Evolutionary conservation across 106 monocot genomes (phyloP), one percentile per base, ranked within the genome.

Genomic region (Hemerocallis citrina): DNA sequence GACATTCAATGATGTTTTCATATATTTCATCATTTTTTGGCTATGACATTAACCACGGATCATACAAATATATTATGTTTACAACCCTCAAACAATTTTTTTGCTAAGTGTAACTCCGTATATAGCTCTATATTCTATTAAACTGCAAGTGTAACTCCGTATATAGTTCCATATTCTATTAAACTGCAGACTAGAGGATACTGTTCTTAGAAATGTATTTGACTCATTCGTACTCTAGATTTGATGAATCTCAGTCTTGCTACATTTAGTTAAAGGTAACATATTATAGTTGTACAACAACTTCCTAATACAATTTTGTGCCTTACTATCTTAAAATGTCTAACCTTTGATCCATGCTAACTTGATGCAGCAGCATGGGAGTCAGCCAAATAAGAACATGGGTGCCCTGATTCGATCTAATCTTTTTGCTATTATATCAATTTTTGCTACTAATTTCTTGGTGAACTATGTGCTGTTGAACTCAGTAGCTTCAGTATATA

Each of bases 371-470:
- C 47, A 51, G 39, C 63, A 68, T n/a, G 67, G 62, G 19, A 78
- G 65, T 39, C 22, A 17, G 20, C 5, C 28, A 20, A 66, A 70
- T 54, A 46, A 41, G 15, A 19, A 38, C 32, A 45, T 54, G 36
- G 28, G 36, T 45, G 35, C 62, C 12, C 34, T 61, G 45, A 33
- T 65, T 48, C 74, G 65, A 22, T 57, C 70, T 21, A 49, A 70
- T 32, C 62, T 74, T 65, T 65, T 79, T 65, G 47, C 74, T 33
- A 61, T 70, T 30, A 20, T 79, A 34, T 54, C 52, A 7, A 59
- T 60, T 32, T 69, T 79, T 66, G 36, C 69, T 65, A 65, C 62
- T 30, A 70, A 70, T 64, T 73, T 79, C 71, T 44, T 74, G 49
- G 64, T 55, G 27, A 79, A 79, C 48, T 69, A 35, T 55, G 70